Conservation (phyloP, 2,329 filamentous ascomycete species). For the Thelonectria blattea region DNA sequence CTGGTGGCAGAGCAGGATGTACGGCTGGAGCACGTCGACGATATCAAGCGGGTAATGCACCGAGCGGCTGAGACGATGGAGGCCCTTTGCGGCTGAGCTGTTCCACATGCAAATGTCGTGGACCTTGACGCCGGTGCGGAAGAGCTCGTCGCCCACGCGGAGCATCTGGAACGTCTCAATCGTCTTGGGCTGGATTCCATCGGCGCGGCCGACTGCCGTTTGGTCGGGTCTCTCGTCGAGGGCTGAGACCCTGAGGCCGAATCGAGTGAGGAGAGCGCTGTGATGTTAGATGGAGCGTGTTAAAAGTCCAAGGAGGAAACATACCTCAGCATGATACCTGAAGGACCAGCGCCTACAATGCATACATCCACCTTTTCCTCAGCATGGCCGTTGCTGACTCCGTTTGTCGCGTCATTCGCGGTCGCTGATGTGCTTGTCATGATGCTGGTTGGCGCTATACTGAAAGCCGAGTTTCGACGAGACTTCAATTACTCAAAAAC, state of each 20-base stretch:
- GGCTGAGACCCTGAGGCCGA: constrained; percentile 66
- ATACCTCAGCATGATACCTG: constrained; percentile 57
- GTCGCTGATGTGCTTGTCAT: constrained; percentile 16
- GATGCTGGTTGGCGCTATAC: not conserved
- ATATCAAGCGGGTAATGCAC: constrained; percentile 67
- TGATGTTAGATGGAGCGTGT: not conserved
- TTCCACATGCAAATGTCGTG: constrained; percentile 78
- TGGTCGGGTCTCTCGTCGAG: constrained; percentile 71
- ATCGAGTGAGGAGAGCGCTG: constrained; percentile 29
- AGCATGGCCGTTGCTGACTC: constrained; percentile 9
- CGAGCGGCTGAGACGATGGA: constrained; percentile 66
- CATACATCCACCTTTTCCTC: constrained; percentile 48
- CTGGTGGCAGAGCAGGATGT: constrained; percentile 68
- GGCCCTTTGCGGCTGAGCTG: constrained; percentile 51
- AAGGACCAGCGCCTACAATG: constrained; percentile 60
- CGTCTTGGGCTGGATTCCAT: constrained; percentile 77
- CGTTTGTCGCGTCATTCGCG: constrained; percentile 17
- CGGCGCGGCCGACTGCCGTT: constrained; percentile 70
- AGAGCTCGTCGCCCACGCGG: constrained; percentile 67
- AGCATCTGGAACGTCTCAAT: constrained; percentile 78
- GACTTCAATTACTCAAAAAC: not conserved
- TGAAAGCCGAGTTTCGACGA: not conserved
- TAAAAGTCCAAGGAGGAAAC: not conserved
- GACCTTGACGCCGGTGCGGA: constrained; percentile 70
- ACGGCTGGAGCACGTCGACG: constrained; percentile 61